Base-by-base conservation (phyloP, 1,284 basidiomycete genomes). In the Boletellus deceptivus region DNA sequence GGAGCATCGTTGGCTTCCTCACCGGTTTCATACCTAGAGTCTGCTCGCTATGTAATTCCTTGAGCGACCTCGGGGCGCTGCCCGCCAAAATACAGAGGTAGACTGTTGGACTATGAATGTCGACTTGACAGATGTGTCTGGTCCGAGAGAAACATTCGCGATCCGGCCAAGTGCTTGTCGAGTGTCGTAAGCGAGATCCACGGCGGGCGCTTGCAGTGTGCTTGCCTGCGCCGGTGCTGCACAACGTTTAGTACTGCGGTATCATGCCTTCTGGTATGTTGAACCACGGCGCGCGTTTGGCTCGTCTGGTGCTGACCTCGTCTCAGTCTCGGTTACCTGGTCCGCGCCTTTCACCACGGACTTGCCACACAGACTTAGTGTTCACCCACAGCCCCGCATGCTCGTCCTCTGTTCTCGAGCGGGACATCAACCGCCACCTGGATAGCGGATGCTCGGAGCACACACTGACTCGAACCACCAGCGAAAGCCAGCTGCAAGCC, bases 351-450 rank as follows among this genome's bases (percentile, higher is more conserved):
- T 31, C 43, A n/a, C 25, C 22, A 20, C n/a, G 7, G 8, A 35
- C 13, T 20, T 31, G 4, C 4, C 34, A 14, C 24, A 29, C 14
- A 35, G 17, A 49, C 31, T 53, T 6, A 52, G 9, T 27, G 11
- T 47, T 29, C 11, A n/a, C 16, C 27, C 40, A 33, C 44, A 78
- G 78, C 46, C 79, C 79, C 8, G 71, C 75, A 43, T 80, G 78
- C 58, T 74, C 70, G 25, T 68, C 63, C 25, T 50, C 54, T 18
- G 74, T 80, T 4, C 55, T 64, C 2, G 76, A 74, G 54, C 60
- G 61, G 41, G 52, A 70, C 52, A 80, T 80, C 49, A 81, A 80
- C 58, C 55, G 52, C 22, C 78, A 80, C 57, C 57, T 80, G n/a
- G 77, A 80, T 50, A 74, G 64, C 46, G 68, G 65, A 47, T 81